Evolutionary conservation across 306 rosid species (phyloP), one percentile per base, ranked within the genome.

Genomic region (Lotus japonicus): DNA sequence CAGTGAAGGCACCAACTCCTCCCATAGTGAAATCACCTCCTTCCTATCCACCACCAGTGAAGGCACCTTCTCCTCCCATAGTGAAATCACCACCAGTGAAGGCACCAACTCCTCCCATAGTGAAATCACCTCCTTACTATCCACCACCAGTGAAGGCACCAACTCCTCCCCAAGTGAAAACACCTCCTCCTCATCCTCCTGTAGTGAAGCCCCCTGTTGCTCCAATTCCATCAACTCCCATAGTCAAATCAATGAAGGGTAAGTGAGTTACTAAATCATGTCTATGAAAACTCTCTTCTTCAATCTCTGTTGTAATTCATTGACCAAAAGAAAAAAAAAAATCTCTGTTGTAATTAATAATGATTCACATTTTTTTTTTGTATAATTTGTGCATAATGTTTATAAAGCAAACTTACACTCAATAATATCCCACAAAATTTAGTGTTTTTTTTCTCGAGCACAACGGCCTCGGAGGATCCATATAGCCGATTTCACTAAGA

Each of bases 181-280:
- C 66, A 4, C 15, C 73, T 12, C 41, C 60, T 26, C 38, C 71
- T 41, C 23, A 19, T 16, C 35, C 84, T 0, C 80, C 83, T 13
- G 11, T n/a, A 16, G 79, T 56, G 6, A 46, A 64, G 14, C 67
- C 26, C 11, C 77, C 82, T 10, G 66, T 64, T 55, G 21, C 72
- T 18, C 63, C 75, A 12, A 15, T 76, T 35, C 77, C 84, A 23
- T 84, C 85, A 55, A 68, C 58, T 19, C 91, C 86, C 14, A 66
- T 82, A 1, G 88, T 87, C 5, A 87, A 45, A 68, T 85, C 96
- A 36, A 67, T 11, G 5, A 68, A 79, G 63, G 95, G 95, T 87
- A 80, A 70, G 62, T 57, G 35, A 38, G 0, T 45, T 2, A 44
- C 16, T 5, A n/a, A n/a, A n/a, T n/a, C n/a, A n/a, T n/a, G n/a